A percentile compares a stretch with the other conserved stretches of the same genome.
These are phyloP conservation scores for Rhizophora mangle DNA, from an alignment of 345 rosid species.

Conservation along the genomic window DNA sequence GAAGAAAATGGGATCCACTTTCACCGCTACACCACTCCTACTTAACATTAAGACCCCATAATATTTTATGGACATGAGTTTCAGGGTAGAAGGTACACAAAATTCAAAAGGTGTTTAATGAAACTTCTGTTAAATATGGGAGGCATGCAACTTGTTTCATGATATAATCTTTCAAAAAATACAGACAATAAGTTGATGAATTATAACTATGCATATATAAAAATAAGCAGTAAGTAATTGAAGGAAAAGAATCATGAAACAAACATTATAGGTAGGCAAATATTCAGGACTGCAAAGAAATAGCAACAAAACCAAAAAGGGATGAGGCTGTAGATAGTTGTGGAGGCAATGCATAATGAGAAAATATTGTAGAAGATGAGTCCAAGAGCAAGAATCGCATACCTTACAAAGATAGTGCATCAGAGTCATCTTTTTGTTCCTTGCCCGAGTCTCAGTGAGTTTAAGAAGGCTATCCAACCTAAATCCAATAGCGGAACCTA, in stretches of 20 bases:
- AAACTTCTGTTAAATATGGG: background rate
- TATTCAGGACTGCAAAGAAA: no score
- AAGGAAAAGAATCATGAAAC: background rate
- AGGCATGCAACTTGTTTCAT: background rate
- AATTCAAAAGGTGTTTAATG: background rate
- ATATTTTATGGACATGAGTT: background rate
- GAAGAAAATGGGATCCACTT: background rate
- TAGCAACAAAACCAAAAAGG: no score
- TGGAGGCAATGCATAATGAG: no score
- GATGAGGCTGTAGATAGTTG: no score
- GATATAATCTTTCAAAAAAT: background rate
- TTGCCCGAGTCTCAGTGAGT: conserved; percentile 85
- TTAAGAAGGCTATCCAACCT: conserved; percentile 91
- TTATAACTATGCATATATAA: background rate
- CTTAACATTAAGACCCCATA: background rate
- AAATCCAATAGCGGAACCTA: conserved; percentile 91
- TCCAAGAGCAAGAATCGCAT: conserved; percentile 15
- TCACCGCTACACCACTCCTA: background rate
- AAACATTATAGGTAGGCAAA: no score
- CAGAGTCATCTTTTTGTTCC: conserved; percentile 86
- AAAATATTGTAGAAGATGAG: background rate
- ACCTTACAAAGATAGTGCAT: conserved; percentile 99
- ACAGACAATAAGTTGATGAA: background rate
- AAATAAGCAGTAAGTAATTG: background rate
- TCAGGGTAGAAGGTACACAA: background rate